Evolutionary conservation across 2,329 filamentous ascomycete genomes (phyloP).

Genomic region (Hortaea werneckii): DNA sequence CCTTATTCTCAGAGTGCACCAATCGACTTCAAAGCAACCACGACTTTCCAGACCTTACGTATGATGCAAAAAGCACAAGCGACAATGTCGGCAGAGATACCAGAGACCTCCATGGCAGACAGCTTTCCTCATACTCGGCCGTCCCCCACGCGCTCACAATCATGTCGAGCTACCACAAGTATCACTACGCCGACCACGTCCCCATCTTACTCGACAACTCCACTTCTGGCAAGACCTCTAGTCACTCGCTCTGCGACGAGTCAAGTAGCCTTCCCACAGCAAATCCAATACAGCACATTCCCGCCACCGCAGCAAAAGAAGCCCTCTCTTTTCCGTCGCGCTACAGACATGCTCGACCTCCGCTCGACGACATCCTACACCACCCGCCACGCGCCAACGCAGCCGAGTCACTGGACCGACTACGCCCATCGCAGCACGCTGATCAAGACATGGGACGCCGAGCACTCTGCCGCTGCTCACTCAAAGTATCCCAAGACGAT

Average conservation of each 20-base stretch:
- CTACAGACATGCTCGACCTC: conserved; percentile 15
- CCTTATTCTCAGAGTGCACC: no score
- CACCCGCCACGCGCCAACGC: conserved; percentile 11
- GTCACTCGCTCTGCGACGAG: neutral
- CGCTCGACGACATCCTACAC: conserved; percentile 8
- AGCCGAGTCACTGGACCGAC: conserved; percentile 18
- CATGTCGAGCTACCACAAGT: neutral
- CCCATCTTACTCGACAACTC: neutral
- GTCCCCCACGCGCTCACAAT: no score
- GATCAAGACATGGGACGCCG: conserved; percentile 15
- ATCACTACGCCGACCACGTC: neutral
- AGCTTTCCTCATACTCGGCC: no score
- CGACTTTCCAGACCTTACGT: no score
- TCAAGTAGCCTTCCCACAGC: neutral
- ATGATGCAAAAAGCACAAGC: no score
- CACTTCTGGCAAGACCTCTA: neutral
- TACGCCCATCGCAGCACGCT: conserved; percentile 13
- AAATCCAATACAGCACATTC: neutral
- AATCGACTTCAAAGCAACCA: no score
- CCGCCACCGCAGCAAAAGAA: neutral
- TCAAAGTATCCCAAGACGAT: conserved; percentile 8
- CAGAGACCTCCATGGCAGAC: no score
- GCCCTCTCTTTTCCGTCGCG: conserved; percentile 13
- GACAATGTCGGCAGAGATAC: no score
- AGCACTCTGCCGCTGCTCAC: conserved; percentile 10